Base-by-base conservation (phyloP, 441 rosid species). In the Mallotus repandus region DNA sequence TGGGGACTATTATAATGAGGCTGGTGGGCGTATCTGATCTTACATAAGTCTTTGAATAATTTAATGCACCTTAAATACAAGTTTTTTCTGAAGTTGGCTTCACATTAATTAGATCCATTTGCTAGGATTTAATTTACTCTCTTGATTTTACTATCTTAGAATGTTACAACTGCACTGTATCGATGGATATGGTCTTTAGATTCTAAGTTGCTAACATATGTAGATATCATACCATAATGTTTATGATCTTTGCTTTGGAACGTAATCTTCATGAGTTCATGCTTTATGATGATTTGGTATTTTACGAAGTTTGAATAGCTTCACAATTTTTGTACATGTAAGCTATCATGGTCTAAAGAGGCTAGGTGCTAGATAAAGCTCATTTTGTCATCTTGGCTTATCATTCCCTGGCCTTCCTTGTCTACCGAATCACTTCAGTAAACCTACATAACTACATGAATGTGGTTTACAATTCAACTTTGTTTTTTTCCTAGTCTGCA, bases 1-100 rank as follows among this genome's bases (percentile, higher is more conserved):
- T 41, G 99, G 99, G 75, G 93, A 93, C 65, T 79, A 90, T 65
- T 86, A 87, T 78, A 69, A 86, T 86, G 83, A 90, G 97, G 98
- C 93, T 43, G 70, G 63, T 68, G 19, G 53, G 25, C 45, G 38
- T 66, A 58, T 43, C 10, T 46, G 25, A 18, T 56, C 57, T 22
- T 19, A 29, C 3, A 12, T 66, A 32, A n/a, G 8, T 14, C 41
- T 46, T 21, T 48, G 14, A 61, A 50, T 62, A 75, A 18, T 69
- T 64, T 52, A 53, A 19, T 21, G 13, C 10, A 32, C 66, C 48
- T 66, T 45, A 67, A 69, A 19, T 35, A 60, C 38, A 38, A 13
- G 15, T 66, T 22, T 62, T 72, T 63, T n/a, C 72, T 6, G 41
- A 4, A 14, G 48, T 60, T 49, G 45, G 72, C 59, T 58, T 22